Base-by-base conservation (phyloP, 2,329 filamentous ascomycete genomes). In the Leptoxyphium fumago region DNA sequence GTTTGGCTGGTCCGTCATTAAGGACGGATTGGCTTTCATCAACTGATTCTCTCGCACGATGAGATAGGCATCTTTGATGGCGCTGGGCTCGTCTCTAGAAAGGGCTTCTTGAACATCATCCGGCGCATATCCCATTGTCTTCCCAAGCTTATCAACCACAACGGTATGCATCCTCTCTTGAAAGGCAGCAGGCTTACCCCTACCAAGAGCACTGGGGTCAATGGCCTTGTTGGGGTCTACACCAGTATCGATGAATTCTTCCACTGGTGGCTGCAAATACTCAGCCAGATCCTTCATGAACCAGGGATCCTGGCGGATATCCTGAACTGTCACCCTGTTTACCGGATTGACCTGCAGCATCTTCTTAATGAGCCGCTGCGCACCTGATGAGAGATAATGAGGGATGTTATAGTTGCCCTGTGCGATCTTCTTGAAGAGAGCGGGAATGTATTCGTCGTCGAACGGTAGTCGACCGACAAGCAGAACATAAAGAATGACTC, bases 51-150 rank as follows among this genome's bases (percentile, higher is more conserved):
- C 91, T 43, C 89, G 79, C 21, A 98, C 86, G 61, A 98, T 98
- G 66, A 95, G 80, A 67, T 96, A 98, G 1, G 91, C 91, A 65
- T 98, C 91, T 67, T 98, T 98, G 71, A 98, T 95, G 10, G 91
- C 88, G 46, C 88, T 96, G 10, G 91, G 91, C 61, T 98, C 91
- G 43, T 91, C 80, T 45, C 86, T 87, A 56, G 83, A 82, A 49
- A 98, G 70, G 17, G 91, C 89, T 63, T 96, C 91, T 60, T 95
- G 84, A 43, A 98, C 89, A 68, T 98, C 91, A 48, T 82, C 82
- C 61, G 85, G 89, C 30, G 83, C 87, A 61, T 98, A 98, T 47
- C 91, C 91, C 88, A 98, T 96, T 1, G 87, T 95, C 67, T 89
- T 91, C 57, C 89, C 91, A 43, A 98, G 82, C 70, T 96, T 96